These are phyloP conservation scores for Magnusiomyces paraingens DNA, from an alignment of 1,139 yeast species.

Conservation along the genomic window DNA sequence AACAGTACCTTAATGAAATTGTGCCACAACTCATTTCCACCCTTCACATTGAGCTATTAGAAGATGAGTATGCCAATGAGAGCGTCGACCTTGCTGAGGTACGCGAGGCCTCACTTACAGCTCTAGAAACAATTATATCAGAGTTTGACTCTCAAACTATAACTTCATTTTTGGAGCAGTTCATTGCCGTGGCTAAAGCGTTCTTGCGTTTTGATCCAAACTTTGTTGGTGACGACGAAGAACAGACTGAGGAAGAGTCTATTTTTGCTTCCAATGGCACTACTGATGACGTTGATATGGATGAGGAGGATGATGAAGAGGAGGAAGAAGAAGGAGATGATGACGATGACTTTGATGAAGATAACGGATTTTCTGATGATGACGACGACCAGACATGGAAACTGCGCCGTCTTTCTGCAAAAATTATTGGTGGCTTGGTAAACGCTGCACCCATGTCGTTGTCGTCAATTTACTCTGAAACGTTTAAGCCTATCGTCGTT, in stretches of 20 bases:
- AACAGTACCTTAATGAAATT: constrained; percentile 20
- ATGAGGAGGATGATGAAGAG: constrained; percentile 19
- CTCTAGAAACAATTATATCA: constrained; percentile 29
- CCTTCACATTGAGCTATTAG: constrained; percentile 19
- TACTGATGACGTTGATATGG: constrained; percentile 12
- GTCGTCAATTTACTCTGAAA: constrained; percentile 22
- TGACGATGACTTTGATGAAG: constrained; percentile 40
- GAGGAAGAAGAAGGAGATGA: constrained; percentile 31
- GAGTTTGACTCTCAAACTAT: constrained; percentile 20
- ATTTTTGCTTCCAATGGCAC: constrained; percentile 29
- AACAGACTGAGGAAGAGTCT: constrained; percentile 30
- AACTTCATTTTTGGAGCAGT: constrained; percentile 29
- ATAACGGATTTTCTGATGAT: constrained; percentile 43
- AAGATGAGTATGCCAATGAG: constrained; percentile 18
- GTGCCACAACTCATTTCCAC: constrained; percentile 23
- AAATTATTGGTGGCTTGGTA: constrained; percentile 40
- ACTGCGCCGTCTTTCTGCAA: constrained; percentile 51
- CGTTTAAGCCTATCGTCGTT: constrained; percentile 28
- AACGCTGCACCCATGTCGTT: constrained; percentile 31
- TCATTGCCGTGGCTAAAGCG: constrained; percentile 35
- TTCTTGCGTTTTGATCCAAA: constrained; percentile 59
- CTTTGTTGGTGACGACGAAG: constrained; percentile 36
- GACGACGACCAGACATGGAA: constrained; percentile 68
- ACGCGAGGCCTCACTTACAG: constrained; percentile 30
- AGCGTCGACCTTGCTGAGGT: constrained; percentile 26